phyloP scores from a whole-genome alignment of 768 basidiomycete genomes.

The Russula olivacea region DNA sequence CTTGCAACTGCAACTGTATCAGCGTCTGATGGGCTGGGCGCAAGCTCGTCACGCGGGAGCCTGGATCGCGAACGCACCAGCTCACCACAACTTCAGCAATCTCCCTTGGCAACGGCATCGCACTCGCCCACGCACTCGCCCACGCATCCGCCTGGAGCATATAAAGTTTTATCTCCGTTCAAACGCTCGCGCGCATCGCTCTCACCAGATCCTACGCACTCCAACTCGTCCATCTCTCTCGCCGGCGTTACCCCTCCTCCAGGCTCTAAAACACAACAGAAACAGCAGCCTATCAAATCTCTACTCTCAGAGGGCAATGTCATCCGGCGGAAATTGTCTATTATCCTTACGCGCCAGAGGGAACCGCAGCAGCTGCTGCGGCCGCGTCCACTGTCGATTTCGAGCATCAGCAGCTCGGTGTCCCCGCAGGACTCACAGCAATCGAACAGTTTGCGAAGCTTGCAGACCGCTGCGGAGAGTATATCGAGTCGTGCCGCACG shows the following conservation, averaged over 20 bases:
- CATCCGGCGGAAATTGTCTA: conserved; percentile 33
- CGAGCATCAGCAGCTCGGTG: conserved; percentile 41
- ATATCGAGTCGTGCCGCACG: conserved; percentile 33
- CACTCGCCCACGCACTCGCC: background rate
- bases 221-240: conserved; percentile 23
- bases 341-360: conserved; percentile 33
- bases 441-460: conserved; percentile 50
- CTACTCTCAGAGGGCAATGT: conserved; percentile 14
- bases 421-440: conserved; percentile 33
- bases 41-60: conserved; percentile 21
- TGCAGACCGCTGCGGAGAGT: conserved; percentile 45
- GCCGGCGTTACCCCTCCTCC: background rate
- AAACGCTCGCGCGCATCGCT: conserved; percentile 21
- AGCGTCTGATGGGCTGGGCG: conserved; percentile 12
- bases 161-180: conserved; percentile 30
- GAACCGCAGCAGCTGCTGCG: conserved; percentile 31
- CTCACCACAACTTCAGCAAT: conserved; percentile 1
- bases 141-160: conserved; percentile 24
- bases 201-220: conserved; percentile 21
- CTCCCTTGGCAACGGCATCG: background rate
- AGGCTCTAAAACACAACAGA: background rate
- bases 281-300: background rate
- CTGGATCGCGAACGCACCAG: conserved; percentile 14
- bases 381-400: conserved; percentile 45
- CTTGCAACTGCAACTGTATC: conserved; percentile 2